These are phyloP conservation scores for Trichoderma gracile DNA, from an alignment of 2,329 filamentous ascomycete genomes.

Conservation along the genomic window DNA sequence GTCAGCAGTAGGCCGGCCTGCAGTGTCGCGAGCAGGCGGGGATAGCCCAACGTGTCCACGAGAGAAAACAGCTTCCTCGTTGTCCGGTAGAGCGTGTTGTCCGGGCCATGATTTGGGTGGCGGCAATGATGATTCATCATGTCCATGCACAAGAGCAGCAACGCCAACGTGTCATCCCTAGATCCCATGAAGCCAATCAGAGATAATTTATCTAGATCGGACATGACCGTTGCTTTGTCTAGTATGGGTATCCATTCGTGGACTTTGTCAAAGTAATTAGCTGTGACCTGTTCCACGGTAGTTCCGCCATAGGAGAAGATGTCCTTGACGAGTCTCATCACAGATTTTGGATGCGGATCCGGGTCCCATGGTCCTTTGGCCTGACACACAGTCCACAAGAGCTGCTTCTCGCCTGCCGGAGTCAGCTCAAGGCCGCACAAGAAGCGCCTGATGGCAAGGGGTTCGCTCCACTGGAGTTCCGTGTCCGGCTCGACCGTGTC, in stretches of 20 bases:
- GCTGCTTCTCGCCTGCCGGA: constrained; percentile 11
- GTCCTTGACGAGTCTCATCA: constrained; percentile 6
- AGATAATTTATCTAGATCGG: neutral
- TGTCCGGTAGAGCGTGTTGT: constrained; percentile 1
- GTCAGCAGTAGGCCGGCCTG: constrained; percentile 13
- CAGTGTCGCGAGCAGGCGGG: neutral
- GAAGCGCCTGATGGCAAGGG: neutral
- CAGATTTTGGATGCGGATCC: neutral
- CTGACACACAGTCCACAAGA: constrained; percentile 5
- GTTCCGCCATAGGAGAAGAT: constrained; percentile 6
- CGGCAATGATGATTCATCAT: constrained; percentile 5
- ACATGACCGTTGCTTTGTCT: neutral
- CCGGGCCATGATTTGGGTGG: constrained; percentile 15
- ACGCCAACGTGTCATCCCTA: neutral
- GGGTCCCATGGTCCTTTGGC: neutral
- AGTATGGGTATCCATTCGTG: constrained; percentile 14
- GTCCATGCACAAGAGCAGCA: constrained; percentile 19
- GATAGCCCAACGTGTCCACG: neutral
- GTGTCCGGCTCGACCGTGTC: neutral
- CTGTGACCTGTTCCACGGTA: neutral
- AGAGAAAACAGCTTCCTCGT: constrained; percentile 11
- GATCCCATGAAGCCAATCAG: neutral
- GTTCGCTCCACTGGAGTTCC: constrained; percentile 3
- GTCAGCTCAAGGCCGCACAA: constrained; percentile 18
- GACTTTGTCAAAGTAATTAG: constrained; percentile 4